A percentile compares a stretch with the other conserved stretches of the same genome.
Evolutionary conservation across 805 yeast species (phyloP).

Genomic region (Wickerhamomyces bovis): DNA sequence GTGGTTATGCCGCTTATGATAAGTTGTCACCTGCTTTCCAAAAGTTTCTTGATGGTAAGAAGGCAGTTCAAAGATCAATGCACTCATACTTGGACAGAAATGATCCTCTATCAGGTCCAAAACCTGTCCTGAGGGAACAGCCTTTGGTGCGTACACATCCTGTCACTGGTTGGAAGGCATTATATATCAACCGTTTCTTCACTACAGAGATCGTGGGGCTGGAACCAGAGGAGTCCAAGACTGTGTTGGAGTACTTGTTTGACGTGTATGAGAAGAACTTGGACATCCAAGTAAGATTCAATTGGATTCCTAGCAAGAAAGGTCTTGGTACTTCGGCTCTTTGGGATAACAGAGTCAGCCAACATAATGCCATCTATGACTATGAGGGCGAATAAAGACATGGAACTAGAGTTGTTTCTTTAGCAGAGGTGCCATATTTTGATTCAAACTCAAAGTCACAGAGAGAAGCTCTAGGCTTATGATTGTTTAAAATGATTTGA

Average conservation of each 20-base stretch:
- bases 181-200: constrained; percentile 43
- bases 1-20: constrained; percentile 53
- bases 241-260: constrained; percentile 38
- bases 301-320: constrained; percentile 39
- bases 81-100: constrained; percentile 33
- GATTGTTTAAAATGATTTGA: too few species aligned
- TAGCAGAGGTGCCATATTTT: constrained; percentile 50
- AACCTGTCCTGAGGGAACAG: constrained; percentile 43
- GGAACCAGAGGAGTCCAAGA: constrained; percentile 31
- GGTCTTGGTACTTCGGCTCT: constrained; percentile 44
- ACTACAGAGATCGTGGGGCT: constrained; percentile 35
- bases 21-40: constrained; percentile 46
- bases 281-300: constrained; percentile 49
- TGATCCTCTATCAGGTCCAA: constrained; percentile 39
- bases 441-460: constrained; percentile 1
- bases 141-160: constrained; percentile 56
- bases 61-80: constrained; percentile 36
- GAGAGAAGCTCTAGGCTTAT: background rate
- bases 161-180: constrained; percentile 53
- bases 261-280: constrained; percentile 40
- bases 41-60: constrained; percentile 44
- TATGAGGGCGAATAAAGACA: constrained; percentile 45
- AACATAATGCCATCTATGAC: constrained; percentile 45
- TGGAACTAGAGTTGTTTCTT: constrained; percentile 56
- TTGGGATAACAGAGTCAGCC: constrained; percentile 54